Evolutionary conservation across 2,329 filamentous ascomycete genomes (phyloP), one percentile per base, ranked within the genome.

Genomic region (Pseudogymnoascus sp.): DNA sequence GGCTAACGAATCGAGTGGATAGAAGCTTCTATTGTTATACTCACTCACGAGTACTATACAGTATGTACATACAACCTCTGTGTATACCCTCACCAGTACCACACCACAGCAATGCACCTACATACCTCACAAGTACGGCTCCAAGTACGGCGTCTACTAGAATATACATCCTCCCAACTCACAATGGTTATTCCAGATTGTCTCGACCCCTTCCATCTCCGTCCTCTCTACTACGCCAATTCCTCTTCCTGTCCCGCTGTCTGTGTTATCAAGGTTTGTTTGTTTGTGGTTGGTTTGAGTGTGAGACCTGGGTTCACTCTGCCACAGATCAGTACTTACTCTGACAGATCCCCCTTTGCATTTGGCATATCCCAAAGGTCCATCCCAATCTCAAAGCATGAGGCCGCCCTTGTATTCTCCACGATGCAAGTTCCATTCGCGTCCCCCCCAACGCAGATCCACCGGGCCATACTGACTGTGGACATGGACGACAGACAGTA

Each of bases 11-110:
- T 34, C 25, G 46, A 56, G 25, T 56, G 46, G 46, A 56, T 56
- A 34, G 25, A 56, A 56, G 46, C 25, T 56, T 56, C 46, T 8
- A 56, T 56, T 56, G 25, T 56, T 56, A 56, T 56, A 56, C n/a
- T 56, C 46, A 34, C 12, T 14, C 18, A 56, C 46, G 46, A 34
- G 46, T 56, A 56, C 46, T 18, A 8, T 18, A 18, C 3, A 31
- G 46, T 56, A 56, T 56, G 25, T 56, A 56, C 46, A 18, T 56
- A 31, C 44, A 28, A 21, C 0, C 10, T 28, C 6, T 50, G 23
- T 28, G 44, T 50, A 50, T 50, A 25, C 44, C 18, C 25, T 56
- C 46, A 56, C 46, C 46, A 56, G 44, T 34, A 34, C 46, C 25
- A 56, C 46, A 18, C 46, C 46, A 18, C 25, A 14, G 6, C n/a